phyloP scores from a whole-genome alignment of 176 grass and related monocot species.

The Miscanthus lutarioriparius region DNA sequence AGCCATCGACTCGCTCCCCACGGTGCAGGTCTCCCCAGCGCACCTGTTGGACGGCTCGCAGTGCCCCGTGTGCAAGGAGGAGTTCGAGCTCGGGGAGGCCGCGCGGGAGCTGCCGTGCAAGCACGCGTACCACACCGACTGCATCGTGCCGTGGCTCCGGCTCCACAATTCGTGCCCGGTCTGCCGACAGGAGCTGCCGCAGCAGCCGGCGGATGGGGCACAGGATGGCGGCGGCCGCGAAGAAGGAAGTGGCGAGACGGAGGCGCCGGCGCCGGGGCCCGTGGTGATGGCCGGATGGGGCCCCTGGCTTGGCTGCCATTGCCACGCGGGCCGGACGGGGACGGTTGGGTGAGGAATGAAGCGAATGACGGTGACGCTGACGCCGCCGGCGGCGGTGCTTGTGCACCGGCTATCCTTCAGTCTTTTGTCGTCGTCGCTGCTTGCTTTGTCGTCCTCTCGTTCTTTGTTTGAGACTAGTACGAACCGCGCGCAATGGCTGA shows the following conservation, averaged over 20 bases:
- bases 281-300: conserved; percentile 41
- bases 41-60: conserved; percentile 67
- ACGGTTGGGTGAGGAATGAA: conserved; percentile 17
- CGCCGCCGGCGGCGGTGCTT: conserved; percentile 27
- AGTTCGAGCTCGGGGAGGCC: conserved; percentile 77
- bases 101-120: conserved; percentile 93
- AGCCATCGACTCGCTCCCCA: conserved; percentile 72
- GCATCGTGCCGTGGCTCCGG: conserved; percentile 85
- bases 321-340: background rate
- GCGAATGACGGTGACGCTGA: background rate
- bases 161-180: conserved; percentile 93
- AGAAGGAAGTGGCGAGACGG: background rate
- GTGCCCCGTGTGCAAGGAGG: conserved; percentile 95
- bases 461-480: conserved; percentile 33
- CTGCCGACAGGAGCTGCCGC: conserved; percentile 65
- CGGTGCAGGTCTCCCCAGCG: conserved; percentile 52
- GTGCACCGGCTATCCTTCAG: conserved; percentile 40
- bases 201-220: background rate
- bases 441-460: conserved; percentile 49
- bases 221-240: background rate
- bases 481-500: too few species aligned
- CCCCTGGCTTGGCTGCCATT: conserved; percentile 45
- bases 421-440: conserved; percentile 56
- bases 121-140: conserved; percentile 91
- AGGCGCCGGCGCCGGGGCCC: background rate